A percentile compares a stretch with the other conserved stretches of the same genome.
phyloP scores from a whole-genome alignment of 495 filamentous ascomycete genomes.

The Sabuloglossum arenarium region DNA sequence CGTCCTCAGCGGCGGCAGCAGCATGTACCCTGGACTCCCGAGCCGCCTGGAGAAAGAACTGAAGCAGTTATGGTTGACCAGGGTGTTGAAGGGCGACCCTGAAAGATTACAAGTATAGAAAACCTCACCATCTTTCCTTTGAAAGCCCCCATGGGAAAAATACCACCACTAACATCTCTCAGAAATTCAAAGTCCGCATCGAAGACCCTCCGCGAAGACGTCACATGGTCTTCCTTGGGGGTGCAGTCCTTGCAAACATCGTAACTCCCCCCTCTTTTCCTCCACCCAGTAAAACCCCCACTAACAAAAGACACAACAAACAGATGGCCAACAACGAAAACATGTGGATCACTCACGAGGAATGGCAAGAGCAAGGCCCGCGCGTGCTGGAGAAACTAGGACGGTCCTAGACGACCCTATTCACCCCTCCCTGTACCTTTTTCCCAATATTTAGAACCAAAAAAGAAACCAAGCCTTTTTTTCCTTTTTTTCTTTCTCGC shows the following conservation, averaged over 20 bases:
- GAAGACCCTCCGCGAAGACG: slow-evolving; percentile 89
- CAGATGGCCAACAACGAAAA: slow-evolving; percentile 91
- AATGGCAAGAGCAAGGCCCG: slow-evolving; percentile 87
- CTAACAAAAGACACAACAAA: slow-evolving; percentile 5
- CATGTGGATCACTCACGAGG: slow-evolving; percentile 96
- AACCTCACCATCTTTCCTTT: slow-evolving; percentile 12
- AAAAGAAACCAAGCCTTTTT: background rate
- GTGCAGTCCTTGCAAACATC: slow-evolving; percentile 91
- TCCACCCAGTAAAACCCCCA: background rate
- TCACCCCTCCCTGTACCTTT: background rate
- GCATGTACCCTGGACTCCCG: slow-evolving; percentile 96
- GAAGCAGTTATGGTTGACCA: slow-evolving; percentile 95
- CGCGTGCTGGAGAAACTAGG: slow-evolving; percentile 79
- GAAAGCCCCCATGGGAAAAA: background rate
- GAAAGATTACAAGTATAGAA: slow-evolving; percentile 72
- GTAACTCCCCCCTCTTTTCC: slow-evolving; percentile 20
- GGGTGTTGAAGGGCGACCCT: slow-evolving; percentile 71
- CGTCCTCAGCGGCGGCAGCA: slow-evolving; percentile 86
- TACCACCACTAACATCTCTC: slow-evolving; percentile 9
- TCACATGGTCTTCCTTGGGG: slow-evolving; percentile 98
- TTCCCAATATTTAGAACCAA: background rate
- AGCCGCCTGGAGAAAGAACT: slow-evolving; percentile 93
- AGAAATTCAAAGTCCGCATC: slow-evolving; percentile 99
- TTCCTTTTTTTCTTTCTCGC: background rate
- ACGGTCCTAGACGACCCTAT: slow-evolving; percentile 22